A percentile compares a stretch with the other conserved stretches of the same genome.
These are phyloP conservation scores for Claviceps pazoutovae DNA, from an alignment of 2,329 filamentous ascomycete genomes.

Conservation along the genomic window DNA sequence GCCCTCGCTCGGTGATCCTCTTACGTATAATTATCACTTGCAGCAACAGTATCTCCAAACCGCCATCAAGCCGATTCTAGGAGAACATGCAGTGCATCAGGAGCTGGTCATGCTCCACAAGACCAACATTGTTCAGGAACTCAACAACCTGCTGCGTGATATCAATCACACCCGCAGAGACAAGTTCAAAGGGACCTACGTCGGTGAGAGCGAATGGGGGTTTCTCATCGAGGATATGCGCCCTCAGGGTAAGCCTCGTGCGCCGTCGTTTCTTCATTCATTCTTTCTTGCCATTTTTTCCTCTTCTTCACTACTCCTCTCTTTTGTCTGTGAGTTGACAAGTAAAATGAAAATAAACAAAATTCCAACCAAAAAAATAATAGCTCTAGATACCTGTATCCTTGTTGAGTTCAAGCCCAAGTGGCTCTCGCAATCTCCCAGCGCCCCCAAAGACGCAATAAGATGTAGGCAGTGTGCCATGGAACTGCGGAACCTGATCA, in stretches of 20 bases:
- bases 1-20: conserved; percentile 15
- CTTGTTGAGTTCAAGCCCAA: conserved; percentile 72
- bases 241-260: conserved; percentile 15
- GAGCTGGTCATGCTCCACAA: conserved; percentile 23
- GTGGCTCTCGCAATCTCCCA: conserved; percentile 66
- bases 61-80: conserved; percentile 21
- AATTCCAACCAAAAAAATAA: not conserved
- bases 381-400: conserved; percentile 17
- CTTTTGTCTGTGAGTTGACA: not conserved
- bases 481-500: conserved; percentile 23
- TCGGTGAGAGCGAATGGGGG: conserved; percentile 45
- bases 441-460: conserved; percentile 46
- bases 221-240: conserved; percentile 64
- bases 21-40: conserved; percentile 23
- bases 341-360: not conserved
- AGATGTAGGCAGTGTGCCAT: conserved; percentile 65
- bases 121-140: conserved; percentile 23
- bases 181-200: conserved; percentile 34
- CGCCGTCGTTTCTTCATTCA: not conserved
- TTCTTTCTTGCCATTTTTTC: conserved; percentile 4
- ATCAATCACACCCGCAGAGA: conserved; percentile 31
- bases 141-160: conserved; percentile 39
- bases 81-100: conserved; percentile 21
- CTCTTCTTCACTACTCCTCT: conserved; percentile 1
- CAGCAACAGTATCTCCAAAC: conserved; percentile 24